Conservation (phyloP, 805 yeast genomes). For the Komagataella phaffii region DNA sequence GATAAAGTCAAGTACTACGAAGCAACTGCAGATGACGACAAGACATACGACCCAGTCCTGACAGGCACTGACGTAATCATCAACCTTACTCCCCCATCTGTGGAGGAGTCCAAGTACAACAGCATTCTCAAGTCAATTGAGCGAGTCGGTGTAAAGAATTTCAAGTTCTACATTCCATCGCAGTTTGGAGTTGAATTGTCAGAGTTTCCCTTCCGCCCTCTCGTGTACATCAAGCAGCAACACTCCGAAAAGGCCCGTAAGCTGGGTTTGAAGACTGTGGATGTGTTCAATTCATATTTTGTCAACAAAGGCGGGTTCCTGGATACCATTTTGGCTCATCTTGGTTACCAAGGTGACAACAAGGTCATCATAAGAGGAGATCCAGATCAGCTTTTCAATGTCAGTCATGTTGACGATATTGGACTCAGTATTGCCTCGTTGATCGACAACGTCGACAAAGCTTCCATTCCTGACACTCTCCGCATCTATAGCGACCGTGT, state of each 20-base stretch:
- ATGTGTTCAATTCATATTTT: slow-evolving; percentile 25
- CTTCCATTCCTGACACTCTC: slow-evolving; percentile 27
- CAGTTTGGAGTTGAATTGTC: slow-evolving; percentile 41
- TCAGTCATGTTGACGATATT: slow-evolving; percentile 25
- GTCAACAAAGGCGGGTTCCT: slow-evolving; percentile 20
- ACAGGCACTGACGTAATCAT: slow-evolving; percentile 37
- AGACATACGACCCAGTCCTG: slow-evolving; percentile 22
- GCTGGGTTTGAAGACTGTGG: slow-evolving; percentile 33
- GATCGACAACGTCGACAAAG: slow-evolving; percentile 19
- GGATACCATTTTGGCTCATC: slow-evolving; percentile 19
- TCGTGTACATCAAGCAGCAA: slow-evolving; percentile 17
- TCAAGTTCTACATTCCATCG: slow-evolving; percentile 39
- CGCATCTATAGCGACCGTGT: slow-evolving; percentile 28
- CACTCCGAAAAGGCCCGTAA: slow-evolving; percentile 26
- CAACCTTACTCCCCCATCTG: slow-evolving; percentile 23
- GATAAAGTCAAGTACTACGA: slow-evolving; percentile 21
- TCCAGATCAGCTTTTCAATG: slow-evolving; percentile 20
- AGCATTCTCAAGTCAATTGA: slow-evolving; percentile 23
- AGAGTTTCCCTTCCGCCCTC: slow-evolving; percentile 19
- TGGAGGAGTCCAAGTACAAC: slow-evolving; percentile 8
- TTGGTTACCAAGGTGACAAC: slow-evolving; percentile 22
- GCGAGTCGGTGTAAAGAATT: slow-evolving; percentile 26
- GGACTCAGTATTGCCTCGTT: slow-evolving; percentile 28
- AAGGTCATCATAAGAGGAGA: slow-evolving; percentile 27
- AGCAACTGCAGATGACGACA: slow-evolving; percentile 16